Evolutionary conservation across 495 filamentous ascomycete species (phyloP).

Genomic region (Tirmania nivea): DNA sequence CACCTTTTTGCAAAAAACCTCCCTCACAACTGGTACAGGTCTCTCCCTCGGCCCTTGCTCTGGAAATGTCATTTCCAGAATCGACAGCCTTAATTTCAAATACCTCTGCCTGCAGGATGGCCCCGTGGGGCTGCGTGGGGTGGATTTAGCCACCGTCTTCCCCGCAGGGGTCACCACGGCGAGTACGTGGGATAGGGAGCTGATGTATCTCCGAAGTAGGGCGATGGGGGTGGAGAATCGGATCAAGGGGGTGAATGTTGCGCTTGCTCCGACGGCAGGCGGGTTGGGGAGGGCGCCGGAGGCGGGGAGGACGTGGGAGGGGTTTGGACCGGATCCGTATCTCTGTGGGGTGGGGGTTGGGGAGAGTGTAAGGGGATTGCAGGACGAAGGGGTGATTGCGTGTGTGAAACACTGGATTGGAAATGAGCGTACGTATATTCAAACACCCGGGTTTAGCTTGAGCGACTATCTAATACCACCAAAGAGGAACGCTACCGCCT

Average conservation of each 20-base stretch:
- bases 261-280: conserved; percentile 29
- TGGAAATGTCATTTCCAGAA: background rate
- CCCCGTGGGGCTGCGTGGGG: conserved; percentile 30
- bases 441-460: conserved; percentile 12
- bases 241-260: conserved; percentile 39
- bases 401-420: conserved; percentile 38
- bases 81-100: conserved; percentile 16
- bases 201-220: conserved; percentile 37
- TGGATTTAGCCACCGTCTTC: conserved; percentile 33
- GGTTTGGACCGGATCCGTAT: conserved; percentile 41
- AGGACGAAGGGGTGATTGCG: conserved; percentile 35
- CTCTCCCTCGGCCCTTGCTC: background rate
- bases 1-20: conserved; percentile 6
- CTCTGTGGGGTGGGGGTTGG: conserved; percentile 33
- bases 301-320: conserved; percentile 45
- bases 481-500: conserved; percentile 10
- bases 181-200: conserved; percentile 20
- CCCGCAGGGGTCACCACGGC: conserved; percentile 32
- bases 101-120: conserved; percentile 34
- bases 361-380: conserved; percentile 33
- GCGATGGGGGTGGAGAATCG: conserved; percentile 36
- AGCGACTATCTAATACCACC: conserved; percentile 1
- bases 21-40: conserved; percentile 8
- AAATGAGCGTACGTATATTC: too few relatives aligned
- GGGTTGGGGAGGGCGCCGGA: conserved; percentile 35